These are phyloP conservation scores for Cystobasidium ongulense DNA, from an alignment of 768 basidiomycete genomes.

Conservation along the genomic window DNA sequence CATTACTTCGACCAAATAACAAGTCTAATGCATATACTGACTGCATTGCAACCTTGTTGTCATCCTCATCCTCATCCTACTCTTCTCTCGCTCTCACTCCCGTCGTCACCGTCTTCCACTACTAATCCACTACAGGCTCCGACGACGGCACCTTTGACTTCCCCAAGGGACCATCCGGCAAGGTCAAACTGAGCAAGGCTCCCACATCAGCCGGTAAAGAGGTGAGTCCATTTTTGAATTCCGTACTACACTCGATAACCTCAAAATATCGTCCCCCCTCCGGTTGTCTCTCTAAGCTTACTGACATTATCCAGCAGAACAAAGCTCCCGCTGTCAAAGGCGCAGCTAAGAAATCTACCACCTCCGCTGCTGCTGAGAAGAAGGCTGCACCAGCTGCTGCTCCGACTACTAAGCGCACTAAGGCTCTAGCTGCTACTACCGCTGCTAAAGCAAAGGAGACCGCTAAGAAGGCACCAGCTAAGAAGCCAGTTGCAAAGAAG, in stretches of 20 bases:
- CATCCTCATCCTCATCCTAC: background rate
- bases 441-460: slow-evolving; percentile 19
- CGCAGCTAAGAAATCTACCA: background rate
- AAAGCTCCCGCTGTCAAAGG: background rate
- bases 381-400: background rate
- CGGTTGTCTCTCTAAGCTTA: background rate
- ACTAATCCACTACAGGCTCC: background rate
- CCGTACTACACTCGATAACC: background rate
- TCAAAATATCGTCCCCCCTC: background rate
- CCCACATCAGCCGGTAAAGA: slow-evolving; percentile 11
- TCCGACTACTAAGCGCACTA: slow-evolving; percentile 13
- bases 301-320: slow-evolving; percentile 13
- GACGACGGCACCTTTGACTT: slow-evolving; percentile 19
- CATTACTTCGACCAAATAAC: too few species aligned
- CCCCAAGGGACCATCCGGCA: slow-evolving; percentile 23
- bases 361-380: background rate
- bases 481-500: slow-evolving; percentile 29
- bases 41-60: background rate
- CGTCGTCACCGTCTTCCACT: background rate
- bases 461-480: slow-evolving; percentile 28
- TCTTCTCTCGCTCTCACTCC: background rate
- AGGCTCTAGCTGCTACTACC: slow-evolving; percentile 20
- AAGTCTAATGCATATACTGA: too few species aligned
- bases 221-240: background rate
- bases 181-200: slow-evolving; percentile 16